Evolutionary conservation across 225 moss, liverwort and hornwort species (phyloP), one percentile per base, ranked within the genome.

Genomic region (Pseudoscleropodium purum): DNA sequence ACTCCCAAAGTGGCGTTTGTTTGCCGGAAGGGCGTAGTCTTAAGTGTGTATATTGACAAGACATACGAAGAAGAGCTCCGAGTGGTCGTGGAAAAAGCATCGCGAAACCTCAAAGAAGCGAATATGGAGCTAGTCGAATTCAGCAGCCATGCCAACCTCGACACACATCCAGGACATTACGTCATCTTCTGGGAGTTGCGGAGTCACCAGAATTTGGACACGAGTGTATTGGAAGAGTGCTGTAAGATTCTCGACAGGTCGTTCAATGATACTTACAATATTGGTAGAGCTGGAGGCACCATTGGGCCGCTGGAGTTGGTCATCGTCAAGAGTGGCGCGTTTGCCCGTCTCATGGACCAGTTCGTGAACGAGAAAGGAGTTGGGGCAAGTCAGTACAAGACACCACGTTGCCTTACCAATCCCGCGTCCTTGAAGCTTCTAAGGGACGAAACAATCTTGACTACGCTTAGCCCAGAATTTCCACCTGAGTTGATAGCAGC

Each of bases 51-150:
- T 68, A 83, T 52, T 0, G 95, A 96, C 43, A 84, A 89, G 41
- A 91, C 83, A 9, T 95, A 96, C 43, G 96, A 98, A 79, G 92
- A 91, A 24, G 95, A 96, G 84, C 90, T 98, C 43, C 91, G 90
- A 21, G 76, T 70, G 21, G 92, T 93, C 45, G 93, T 96, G 81
- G 88, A 61, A 49, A 90, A 90, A 86, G 94, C 88, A 21, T 77
- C 85, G 29, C 66, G 47, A 43, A 36, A n/a, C 23, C 89, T 87
- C 59, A 31, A 91, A 59, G 82, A 47, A 45, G 84, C 87, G 26
- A 90, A 84, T 14, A 68, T 93, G 91, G 93, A 91, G 88, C 73
- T 98, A 7, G 74, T 81, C 17, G 94, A 97, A n/a, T 97, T 89
- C 85, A 95, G 93, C 34, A 95, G 95, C 87, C 88, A 91, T 19